Conservation (phyloP, 495 filamentous ascomycete species). For the Sporormia fimetaria region DNA sequence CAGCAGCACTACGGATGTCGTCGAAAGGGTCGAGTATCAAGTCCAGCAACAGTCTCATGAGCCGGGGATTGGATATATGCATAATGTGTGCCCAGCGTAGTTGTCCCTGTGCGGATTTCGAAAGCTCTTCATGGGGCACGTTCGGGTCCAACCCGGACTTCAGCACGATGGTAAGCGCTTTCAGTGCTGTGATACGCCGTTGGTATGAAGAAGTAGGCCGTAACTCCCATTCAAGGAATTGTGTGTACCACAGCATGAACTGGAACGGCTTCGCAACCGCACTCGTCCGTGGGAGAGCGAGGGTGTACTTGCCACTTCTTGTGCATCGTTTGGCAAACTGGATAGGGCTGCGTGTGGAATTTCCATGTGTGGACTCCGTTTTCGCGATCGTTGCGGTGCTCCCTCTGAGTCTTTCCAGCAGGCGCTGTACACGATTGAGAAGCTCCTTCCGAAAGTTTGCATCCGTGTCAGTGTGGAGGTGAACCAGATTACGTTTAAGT, state of each 20-base stretch:
- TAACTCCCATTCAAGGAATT: conserved; percentile 61
- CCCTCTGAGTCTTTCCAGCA: conserved; percentile 35
- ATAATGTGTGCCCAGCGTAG: conserved; percentile 42
- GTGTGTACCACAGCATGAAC: conserved; percentile 59
- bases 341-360: not conserved
- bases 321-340: not conserved
- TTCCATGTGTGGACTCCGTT: conserved; percentile 3
- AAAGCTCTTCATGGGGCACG: conserved; percentile 18
- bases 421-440: conserved; percentile 55
- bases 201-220: conserved; percentile 71
- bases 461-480: conserved; percentile 72
- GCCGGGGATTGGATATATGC: conserved; percentile 43
- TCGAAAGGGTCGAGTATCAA: conserved; percentile 82
- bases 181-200: conserved; percentile 69
- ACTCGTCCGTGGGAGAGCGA: not conserved
- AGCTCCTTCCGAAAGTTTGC: conserved; percentile 70
- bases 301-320: not conserved
- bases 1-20: conserved; percentile 64
- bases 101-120: conserved; percentile 30
- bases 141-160: conserved; percentile 41
- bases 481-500: conserved; percentile 48
- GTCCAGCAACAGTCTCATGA: conserved; percentile 53
- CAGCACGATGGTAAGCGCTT: conserved; percentile 49
- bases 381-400: conserved; percentile 23
- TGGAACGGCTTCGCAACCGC: conserved; percentile 35